Evolutionary conservation across 1,139 yeast genomes (phyloP), one percentile per base, ranked within the genome.

Genomic region (Saccharomyces hybrid): DNA sequence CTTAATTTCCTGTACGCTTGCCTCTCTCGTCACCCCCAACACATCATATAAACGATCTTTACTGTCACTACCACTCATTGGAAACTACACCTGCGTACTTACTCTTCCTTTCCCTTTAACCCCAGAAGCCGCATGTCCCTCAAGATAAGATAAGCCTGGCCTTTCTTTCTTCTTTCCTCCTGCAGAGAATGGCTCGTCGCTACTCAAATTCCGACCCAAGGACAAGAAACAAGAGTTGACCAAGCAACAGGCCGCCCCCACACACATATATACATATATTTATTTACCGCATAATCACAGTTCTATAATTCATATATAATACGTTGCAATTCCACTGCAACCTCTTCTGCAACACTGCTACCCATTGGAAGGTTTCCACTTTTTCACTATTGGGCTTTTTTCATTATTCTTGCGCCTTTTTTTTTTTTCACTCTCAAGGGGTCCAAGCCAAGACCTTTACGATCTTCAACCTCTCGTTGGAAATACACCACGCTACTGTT

Each of bases 1-100:
- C 62, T 85, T 83, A 65, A 88, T 86, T 59, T 88, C 95, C 4
- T 74, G 71, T 44, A 79, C 70, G 1, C 85, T 72, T 6, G 96
- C 95, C 24, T 80, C 76, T 19, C 78, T 69, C 8, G 79, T 79
- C 8, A 88, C 80, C 47, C 88, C 95, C 29, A 88, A 78, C 6
- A 87, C 74, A 57, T 80, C 89, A 69, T 88, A 88, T 55, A 80
- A 78, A 27, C 14, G 31, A 28, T 46, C 11, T 14, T 14, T 14
- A 8, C 29, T 14, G n/a, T 49, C 31, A 28, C 28, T 42, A 8
- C 26, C 26, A 19, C 42, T 32, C 46, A 28, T 21, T 26, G 8
- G n/a, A 26, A 28, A 28, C n/a, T 28, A 47, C 49, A 31, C 24
- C 49, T 16, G 31, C 31, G 28, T n/a, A 27, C 31, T 46, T 46